Base-by-base conservation (phyloP, 176 grass and related monocot genomes). In the Pontederia paniculata region DNA sequence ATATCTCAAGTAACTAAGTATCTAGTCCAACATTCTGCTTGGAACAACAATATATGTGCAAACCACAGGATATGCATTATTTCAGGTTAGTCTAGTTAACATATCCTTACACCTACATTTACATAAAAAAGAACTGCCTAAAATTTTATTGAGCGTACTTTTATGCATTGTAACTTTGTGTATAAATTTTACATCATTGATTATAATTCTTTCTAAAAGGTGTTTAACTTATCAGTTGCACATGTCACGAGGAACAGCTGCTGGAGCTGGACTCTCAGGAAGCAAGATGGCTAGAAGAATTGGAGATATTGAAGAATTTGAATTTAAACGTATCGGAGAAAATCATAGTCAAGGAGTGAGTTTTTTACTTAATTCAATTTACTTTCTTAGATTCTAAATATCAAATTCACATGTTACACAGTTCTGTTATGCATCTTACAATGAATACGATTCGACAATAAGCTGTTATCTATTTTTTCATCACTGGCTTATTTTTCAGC, bases 281-380 rank as follows among this genome's bases (percentile, higher is more conserved):
- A 78, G 60, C 57, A 95, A 95, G 77, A 89, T 95, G 89, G 89
- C 89, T 64, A 84, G 45, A 57, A 76, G 89, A 76, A 88, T 89
- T 3, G 85, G 81, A 47, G 44, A 50, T 73, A 60, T 95, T 50
- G 82, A 67, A 76, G 89, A 95, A 77, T 95, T 95, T 62, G 78
- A 95, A 65, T 77, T 95, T 58, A 85, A 89, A 73, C 62, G 78
- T 16, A 82, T 89, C 13, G 84, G 84, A 16, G 76, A 80, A 47
- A 95, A 89, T 37, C 89, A 95, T 83, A 83, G 55, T 72, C 84
- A 89, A 78, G 89, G 85, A 73, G 89, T 95, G 79, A 80, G 89
- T 95, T 73, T 54, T 73, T 51, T 57, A 51, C 10, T 74, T 44
- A 16, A 9, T 50, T 58, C 31, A n/a, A 43, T 50, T 67, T 49